phyloP scores from a whole-genome alignment of 768 basidiomycete genomes.

The Phlebiopsis gigantea region DNA sequence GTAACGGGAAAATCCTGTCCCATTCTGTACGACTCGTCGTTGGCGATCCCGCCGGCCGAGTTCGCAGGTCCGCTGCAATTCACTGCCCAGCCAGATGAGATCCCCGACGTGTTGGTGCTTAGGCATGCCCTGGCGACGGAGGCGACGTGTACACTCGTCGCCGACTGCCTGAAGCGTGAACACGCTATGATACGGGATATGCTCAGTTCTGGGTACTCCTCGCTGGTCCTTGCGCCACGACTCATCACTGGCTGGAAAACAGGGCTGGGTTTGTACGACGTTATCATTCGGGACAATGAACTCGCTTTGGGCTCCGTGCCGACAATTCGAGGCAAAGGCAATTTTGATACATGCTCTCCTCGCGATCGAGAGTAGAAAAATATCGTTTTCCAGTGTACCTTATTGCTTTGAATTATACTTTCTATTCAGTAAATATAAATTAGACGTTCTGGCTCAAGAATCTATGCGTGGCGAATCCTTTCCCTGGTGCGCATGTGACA shows the following conservation, averaged over 20 bases:
- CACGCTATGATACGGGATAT: not conserved
- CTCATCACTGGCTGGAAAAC: not conserved
- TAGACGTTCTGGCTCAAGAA: too few relatives aligned
- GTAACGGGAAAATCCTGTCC: not conserved
- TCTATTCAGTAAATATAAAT: too few relatives aligned
- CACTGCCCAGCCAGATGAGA: not conserved
- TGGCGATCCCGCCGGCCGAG: not conserved
- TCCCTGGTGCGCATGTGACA: too few relatives aligned
- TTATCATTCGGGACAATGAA: not conserved
- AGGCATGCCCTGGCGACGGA: not conserved
- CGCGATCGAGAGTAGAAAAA: too few relatives aligned
- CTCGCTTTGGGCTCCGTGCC: not conserved
- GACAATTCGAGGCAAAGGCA: not conserved
- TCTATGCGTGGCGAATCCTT: too few relatives aligned
- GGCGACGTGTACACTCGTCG: not conserved
- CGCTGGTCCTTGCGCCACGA: not conserved
- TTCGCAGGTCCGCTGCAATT: not conserved
- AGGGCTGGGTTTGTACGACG: not conserved
- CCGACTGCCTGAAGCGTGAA: not conserved
- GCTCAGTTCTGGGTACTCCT: not conserved
- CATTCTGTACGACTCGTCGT: not conserved
- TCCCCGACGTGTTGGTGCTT: not conserved
- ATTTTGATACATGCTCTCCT: not conserved
- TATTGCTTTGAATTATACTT: too few relatives aligned
- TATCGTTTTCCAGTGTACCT: too few relatives aligned